These are phyloP conservation scores for Aspergillaceae sp. DNA, from an alignment of 2,329 filamentous ascomycete species.

Conservation along the genomic window DNA sequence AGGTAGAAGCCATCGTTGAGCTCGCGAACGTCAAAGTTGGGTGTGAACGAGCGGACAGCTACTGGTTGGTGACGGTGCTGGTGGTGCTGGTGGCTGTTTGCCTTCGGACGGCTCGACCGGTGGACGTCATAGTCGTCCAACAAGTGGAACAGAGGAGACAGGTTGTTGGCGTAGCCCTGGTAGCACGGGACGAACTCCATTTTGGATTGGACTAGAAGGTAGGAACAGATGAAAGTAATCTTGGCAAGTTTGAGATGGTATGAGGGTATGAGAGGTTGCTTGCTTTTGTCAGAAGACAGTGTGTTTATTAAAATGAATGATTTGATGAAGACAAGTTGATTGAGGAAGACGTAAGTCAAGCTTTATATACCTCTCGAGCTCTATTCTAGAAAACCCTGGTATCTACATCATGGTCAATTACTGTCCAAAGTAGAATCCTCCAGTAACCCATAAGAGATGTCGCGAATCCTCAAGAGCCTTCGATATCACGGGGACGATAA, in stretches of 20 bases:
- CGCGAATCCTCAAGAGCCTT: slow-evolving; percentile 7
- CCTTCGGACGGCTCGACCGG: slow-evolving; percentile 15
- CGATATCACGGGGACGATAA: slow-evolving; percentile 11
- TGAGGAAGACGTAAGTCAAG: slow-evolving; percentile 2
- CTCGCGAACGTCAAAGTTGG: slow-evolving; percentile 40
- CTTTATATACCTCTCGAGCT: slow-evolving; percentile 9
- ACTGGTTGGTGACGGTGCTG: neutral
- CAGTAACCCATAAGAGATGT: neutral
- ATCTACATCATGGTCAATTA: slow-evolving; percentile 2
- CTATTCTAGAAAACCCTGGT: slow-evolving; percentile 11
- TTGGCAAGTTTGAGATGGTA: too few species aligned
- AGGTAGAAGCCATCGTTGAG: slow-evolving; percentile 33
- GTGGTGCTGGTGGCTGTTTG: slow-evolving; percentile 3
- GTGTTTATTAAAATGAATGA: neutral
- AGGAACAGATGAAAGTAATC: neutral
- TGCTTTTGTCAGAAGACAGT: neutral
- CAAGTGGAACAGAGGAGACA: slow-evolving; percentile 35
- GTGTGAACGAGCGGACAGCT: slow-evolving; percentile 25
- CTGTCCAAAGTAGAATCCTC: slow-evolving; percentile 4
- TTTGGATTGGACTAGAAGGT: slow-evolving; percentile 7
- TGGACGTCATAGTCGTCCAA: slow-evolving; percentile 35
- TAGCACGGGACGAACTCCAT: slow-evolving; percentile 36
- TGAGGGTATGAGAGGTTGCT: neutral
- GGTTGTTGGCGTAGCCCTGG: slow-evolving; percentile 16
- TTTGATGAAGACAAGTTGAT: neutral